These are phyloP conservation scores for Solanum medicagineum DNA, from an alignment of 257 asterid genomes.

Conservation along the genomic window DNA sequence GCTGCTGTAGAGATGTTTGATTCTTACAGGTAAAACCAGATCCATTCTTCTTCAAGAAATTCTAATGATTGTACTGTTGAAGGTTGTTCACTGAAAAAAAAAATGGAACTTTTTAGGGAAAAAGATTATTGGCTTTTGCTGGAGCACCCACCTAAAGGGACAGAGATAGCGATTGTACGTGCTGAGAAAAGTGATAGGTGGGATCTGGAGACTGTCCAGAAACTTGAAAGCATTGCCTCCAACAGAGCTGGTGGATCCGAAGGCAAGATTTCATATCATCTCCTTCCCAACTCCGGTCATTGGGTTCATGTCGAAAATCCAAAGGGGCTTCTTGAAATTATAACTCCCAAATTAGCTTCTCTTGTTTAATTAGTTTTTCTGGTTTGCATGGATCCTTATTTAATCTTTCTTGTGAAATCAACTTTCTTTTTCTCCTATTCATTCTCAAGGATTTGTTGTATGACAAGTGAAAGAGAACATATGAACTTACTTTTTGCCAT, in stretches of 20 bases:
- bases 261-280: conserved; percentile 50
- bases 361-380: conserved; percentile 18
- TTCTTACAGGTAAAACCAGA: conserved; percentile 48
- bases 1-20: conserved; percentile 86
- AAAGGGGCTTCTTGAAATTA: conserved; percentile 70
- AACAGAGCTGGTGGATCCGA: conserved; percentile 23
- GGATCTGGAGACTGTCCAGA: conserved; percentile 39
- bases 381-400: not conserved
- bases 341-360: conserved; percentile 65
- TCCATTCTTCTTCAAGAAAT: not conserved
- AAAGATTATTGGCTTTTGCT: conserved; percentile 59
- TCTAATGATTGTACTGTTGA: not conserved
- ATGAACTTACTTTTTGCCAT: not conserved
- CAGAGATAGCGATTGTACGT: conserved; percentile 59
- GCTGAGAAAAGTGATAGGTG: conserved; percentile 92
- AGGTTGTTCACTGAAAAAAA: not conserved
- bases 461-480: not conserved
- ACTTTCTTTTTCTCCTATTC: not conserved
- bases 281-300: conserved; percentile 79
- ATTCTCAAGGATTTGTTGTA: not conserved
- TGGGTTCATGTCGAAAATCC: conserved; percentile 99
- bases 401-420: not conserved
- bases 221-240: conserved; percentile 35
- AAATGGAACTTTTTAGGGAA: conserved; percentile 30
- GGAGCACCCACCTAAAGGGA: conserved; percentile 57